Evolutionary conservation across 768 basidiomycete species (phyloP).

Genomic region (Leucocoprinus birnbaumii): DNA sequence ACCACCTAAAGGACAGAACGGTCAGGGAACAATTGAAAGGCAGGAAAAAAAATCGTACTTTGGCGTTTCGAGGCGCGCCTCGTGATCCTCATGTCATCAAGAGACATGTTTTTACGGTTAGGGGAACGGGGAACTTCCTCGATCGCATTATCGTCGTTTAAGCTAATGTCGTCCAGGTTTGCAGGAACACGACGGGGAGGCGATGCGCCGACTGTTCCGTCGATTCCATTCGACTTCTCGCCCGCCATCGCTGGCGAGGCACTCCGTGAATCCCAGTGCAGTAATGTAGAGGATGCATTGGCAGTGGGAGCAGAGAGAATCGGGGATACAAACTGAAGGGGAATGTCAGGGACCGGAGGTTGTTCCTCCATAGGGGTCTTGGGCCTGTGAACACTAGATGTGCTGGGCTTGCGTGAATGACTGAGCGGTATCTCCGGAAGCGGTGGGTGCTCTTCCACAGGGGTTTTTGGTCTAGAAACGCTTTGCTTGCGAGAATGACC

Average conservation of each 20-base stretch:
- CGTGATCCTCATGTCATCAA: constrained; percentile 9
- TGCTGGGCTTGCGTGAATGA: constrained; percentile 20
- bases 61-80: not conserved
- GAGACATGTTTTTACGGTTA: constrained; percentile 4
- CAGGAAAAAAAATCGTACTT: not conserved
- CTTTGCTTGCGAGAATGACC: constrained; percentile 21
- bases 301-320: constrained; percentile 16
- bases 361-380: constrained; percentile 24
- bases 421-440: constrained; percentile 31
- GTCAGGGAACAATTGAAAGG: not conserved
- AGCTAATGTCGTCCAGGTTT: constrained; percentile 10
- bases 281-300: constrained; percentile 20
- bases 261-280: constrained; percentile 15
- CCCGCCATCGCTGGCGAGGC: constrained; percentile 1
- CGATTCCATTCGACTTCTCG: not conserved
- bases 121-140: constrained; percentile 9
- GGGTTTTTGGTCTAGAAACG: constrained; percentile 18
- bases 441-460: constrained; percentile 26
- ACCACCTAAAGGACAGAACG: not conserved
- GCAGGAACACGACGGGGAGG: not conserved
- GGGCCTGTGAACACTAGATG: constrained; percentile 8
- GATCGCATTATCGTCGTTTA: constrained; percentile 6
- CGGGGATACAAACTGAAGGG: constrained; percentile 23
- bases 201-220: not conserved
- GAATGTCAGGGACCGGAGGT: constrained; percentile 33